Evolutionary conservation across 176 grass and related monocot species (phyloP), one percentile per base, ranked within the genome.

Genomic region (Otatea glauca): DNA sequence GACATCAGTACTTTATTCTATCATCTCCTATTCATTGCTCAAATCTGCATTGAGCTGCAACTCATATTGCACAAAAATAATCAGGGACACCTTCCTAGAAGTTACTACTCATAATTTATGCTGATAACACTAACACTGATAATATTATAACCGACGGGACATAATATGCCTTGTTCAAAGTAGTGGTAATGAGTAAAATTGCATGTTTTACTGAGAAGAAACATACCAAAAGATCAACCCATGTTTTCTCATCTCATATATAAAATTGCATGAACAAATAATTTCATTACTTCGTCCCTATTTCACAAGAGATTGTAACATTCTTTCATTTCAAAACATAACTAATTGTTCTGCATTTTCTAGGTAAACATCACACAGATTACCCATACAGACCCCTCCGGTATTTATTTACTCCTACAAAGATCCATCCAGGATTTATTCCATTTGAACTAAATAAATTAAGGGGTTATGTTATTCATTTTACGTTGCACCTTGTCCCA

Each of bases 141-240:
- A 37, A 37, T 37, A 37, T 37, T 2, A 37, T 37, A 37, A 37
- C 35, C 3, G 35, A 37, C 35, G 2, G 35, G 35, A 37, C 35
- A 37, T 37, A 37, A 37, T 37, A 37, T 37, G 35, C 29, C 29
- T 29, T 29, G 29, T 0, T 37, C 35, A 37, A 37, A 37, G 35
- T 37, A 37, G 35, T 37, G 35, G 35, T 4, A 37, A 37, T 37
- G 35, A 37, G 35, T 37, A 37, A 37, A 37, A 37, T 37, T 37
- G 35, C 35, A 37, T 37, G 35, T 37, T 37, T 37, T 37, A 81
- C 71, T 9, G 63, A 32, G 50, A 72, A 76, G 68, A 81, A 71
- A 79, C 90, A 71, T 92, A 99, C 97, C 97, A 99, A 62, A 27
- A 99, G 86, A 92, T 99, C 97, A 8, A 96, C 97, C 97, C 97